These are phyloP conservation scores for Pleurotus ostreatus DNA, from an alignment of 768 basidiomycete species.

Conservation along the genomic window DNA sequence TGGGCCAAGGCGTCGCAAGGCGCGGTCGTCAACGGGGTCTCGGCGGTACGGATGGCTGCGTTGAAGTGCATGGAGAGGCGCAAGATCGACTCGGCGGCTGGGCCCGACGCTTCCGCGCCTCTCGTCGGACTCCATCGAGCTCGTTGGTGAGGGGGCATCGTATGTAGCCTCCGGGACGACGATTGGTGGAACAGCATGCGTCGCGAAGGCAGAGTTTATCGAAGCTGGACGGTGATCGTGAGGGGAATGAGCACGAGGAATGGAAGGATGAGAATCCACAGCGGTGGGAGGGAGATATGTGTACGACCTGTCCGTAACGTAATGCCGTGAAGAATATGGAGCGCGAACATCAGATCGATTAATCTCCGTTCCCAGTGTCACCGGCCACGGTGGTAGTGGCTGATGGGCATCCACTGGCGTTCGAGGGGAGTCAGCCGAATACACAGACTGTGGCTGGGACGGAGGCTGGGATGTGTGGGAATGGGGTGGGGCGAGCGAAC, in stretches of 20 bases:
- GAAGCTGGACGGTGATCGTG: neutral
- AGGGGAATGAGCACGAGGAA: neutral
- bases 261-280: neutral
- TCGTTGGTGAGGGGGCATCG: constrained; percentile 12
- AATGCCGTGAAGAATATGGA: neutral
- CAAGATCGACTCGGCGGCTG: constrained; percentile 35
- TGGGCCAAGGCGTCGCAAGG: constrained; percentile 42
- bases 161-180: constrained; percentile 7
- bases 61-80: constrained; percentile 52
- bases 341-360: neutral
- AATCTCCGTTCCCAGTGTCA: neutral
- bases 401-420: neutral
- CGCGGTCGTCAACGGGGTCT: constrained; percentile 58
- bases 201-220: neutral
- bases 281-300: constrained; percentile 6
- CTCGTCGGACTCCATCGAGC: constrained; percentile 14
- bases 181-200: neutral
- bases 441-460: neutral
- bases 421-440: neutral
- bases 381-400: neutral
- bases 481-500: constrained; percentile 3
- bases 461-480: neutral
- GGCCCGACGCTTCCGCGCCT: constrained; percentile 23
- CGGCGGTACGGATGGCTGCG: constrained; percentile 55
- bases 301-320: neutral